A percentile compares a stretch with the other conserved stretches of the same genome.
phyloP scores from a whole-genome alignment of 2,329 filamentous ascomycete genomes.

The Venturia carpophila region DNA sequence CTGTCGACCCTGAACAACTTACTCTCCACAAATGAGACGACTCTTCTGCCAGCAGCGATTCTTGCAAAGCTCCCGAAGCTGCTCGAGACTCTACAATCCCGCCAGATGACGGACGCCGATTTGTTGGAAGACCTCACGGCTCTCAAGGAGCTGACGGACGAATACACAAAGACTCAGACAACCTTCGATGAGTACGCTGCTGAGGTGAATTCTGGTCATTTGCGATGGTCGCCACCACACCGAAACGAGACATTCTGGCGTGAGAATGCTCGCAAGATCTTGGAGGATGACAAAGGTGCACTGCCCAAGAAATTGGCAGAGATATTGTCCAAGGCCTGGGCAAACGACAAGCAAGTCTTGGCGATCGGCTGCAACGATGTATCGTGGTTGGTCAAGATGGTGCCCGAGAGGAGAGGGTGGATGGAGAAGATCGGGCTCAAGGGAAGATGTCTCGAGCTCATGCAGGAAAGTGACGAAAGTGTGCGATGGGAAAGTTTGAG shows the following conservation, averaged over 20 bases:
- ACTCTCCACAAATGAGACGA: slow-evolving; percentile 61
- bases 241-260: slow-evolving; percentile 82
- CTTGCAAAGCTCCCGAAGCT: slow-evolving; percentile 69
- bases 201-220: slow-evolving; percentile 76
- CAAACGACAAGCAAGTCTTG: slow-evolving; percentile 76
- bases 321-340: slow-evolving; percentile 74
- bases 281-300: slow-evolving; percentile 73
- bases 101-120: slow-evolving; percentile 45
- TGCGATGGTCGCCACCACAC: slow-evolving; percentile 90
- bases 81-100: slow-evolving; percentile 48
- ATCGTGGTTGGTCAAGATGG: slow-evolving; percentile 78
- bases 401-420: slow-evolving; percentile 71
- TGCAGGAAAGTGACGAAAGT: slow-evolving; percentile 80
- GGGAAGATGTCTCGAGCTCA: slow-evolving; percentile 82
- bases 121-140: slow-evolving; percentile 43
- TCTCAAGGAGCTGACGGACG: slow-evolving; percentile 61
- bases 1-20: slow-evolving; percentile 87
- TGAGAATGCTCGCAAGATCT: slow-evolving; percentile 79
- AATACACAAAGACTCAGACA: slow-evolving; percentile 66
- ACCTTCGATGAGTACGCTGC: slow-evolving; percentile 65
- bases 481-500: slow-evolving; percentile 89
- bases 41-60: slow-evolving; percentile 71
- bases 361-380: slow-evolving; percentile 92
- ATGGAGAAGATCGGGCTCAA: slow-evolving; percentile 82
- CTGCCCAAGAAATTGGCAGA: slow-evolving; percentile 75